These are phyloP conservation scores for Pichia sp. DNA, from an alignment of 1,139 yeast species.

Conservation along the genomic window DNA sequence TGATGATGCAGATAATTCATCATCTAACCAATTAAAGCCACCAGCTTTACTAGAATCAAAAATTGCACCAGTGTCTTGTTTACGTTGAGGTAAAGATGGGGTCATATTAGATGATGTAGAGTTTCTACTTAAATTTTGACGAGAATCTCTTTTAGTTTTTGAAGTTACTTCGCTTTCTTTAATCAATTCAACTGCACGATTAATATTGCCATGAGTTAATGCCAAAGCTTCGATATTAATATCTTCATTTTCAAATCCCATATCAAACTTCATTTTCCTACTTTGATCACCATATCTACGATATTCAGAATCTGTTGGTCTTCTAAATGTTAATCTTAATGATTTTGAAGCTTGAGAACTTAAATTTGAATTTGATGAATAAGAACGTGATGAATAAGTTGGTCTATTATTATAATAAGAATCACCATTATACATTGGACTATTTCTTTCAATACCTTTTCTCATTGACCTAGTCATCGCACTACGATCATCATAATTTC, in stretches of 20 bases:
- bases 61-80: constrained; percentile 28
- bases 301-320: constrained; percentile 38
- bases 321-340: constrained; percentile 10
- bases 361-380: constrained; percentile 1
- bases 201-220: constrained; percentile 42
- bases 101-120: constrained; percentile 1
- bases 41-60: constrained; percentile 28
- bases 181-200: constrained; percentile 44
- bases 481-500: not conserved
- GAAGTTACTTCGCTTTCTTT: constrained; percentile 25
- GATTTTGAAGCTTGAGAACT: not conserved
- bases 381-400: not conserved
- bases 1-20: constrained; percentile 22
- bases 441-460: constrained; percentile 15
- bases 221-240: constrained; percentile 45
- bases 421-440: constrained; percentile 3
- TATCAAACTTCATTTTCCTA: constrained; percentile 35
- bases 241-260: constrained; percentile 46
- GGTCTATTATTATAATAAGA: constrained; percentile 6
- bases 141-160: constrained; percentile 1
- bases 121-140: not conserved
- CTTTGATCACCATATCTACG: constrained; percentile 37
- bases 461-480: constrained; percentile 20
- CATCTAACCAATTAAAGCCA: constrained; percentile 33
- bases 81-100: constrained; percentile 46